Conservation (phyloP, 2,329 filamentous ascomycete genomes). For the Ceratocystis huliohia region DNA sequence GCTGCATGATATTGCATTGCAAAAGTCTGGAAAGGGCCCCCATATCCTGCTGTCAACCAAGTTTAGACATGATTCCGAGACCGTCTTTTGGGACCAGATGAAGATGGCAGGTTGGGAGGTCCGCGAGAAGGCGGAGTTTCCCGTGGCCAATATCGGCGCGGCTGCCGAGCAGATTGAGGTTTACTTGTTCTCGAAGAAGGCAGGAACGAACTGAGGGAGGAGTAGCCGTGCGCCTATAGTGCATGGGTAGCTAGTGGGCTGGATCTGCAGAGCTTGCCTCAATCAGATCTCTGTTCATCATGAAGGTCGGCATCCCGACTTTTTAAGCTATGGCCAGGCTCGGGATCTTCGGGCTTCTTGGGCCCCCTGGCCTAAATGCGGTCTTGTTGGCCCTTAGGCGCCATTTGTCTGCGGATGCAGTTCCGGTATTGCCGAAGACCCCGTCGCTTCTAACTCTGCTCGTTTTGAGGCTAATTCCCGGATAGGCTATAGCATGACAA, state of each 20-base stretch:
- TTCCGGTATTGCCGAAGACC: not conserved
- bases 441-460: too few species aligned
- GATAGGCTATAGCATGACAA: not conserved
- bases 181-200: slow-evolving; percentile 34
- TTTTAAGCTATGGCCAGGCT: not conserved
- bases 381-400: not conserved
- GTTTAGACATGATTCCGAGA: slow-evolving; percentile 42
- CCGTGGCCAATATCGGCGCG: slow-evolving; percentile 35
- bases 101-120: slow-evolving; percentile 34
- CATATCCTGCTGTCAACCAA: slow-evolving; percentile 44
- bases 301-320: not conserved
- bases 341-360: not conserved
- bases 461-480: too few species aligned
- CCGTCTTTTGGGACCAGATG: slow-evolving; percentile 38
- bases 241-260: not conserved
- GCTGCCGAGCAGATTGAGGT: slow-evolving; percentile 38
- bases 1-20: slow-evolving; percentile 30
- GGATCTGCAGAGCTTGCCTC: not conserved
- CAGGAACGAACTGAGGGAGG: not conserved
- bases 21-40: slow-evolving; percentile 24
- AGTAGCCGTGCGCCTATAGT: not conserved
- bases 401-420: too few species aligned
- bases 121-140: slow-evolving; percentile 32
- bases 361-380: not conserved
- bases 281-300: not conserved